Evolutionary conservation across 192 early-diverging fungal genomes (phyloP), one percentile per base, ranked within the genome.

Genomic region (Mortierella antarctica): DNA sequence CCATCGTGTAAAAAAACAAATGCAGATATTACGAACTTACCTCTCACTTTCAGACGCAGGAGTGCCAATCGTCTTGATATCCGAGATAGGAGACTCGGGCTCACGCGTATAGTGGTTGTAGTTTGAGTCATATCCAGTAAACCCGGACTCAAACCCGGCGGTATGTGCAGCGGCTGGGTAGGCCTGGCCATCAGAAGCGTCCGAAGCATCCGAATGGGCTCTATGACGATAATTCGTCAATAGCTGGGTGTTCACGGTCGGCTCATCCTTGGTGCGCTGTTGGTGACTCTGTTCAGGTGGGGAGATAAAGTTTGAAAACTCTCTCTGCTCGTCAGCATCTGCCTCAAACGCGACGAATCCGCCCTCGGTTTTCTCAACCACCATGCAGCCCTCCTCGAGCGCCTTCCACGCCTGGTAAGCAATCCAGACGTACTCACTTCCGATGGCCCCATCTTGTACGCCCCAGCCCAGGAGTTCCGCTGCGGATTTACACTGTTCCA

Each of bases 381-480:
- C 66, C n/a, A 89, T 87, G 52, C 92, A 84, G 17, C 78, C 76
- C 55, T 89, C 84, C 71, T 94, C 93, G 15, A 93, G 67, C 57
- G 83, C 75, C 61, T 86, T 90, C 90, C 90, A 94, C 11, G 84
- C 76, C 2, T 74, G 71, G 57, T 91, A 87, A 6, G 86, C 83
- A 51, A 93, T 83, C 75, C 89, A 92, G n/a, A 93, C 77, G 64
- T 87, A 85, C 51, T 85, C 85, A 46, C 79, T 73, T 17, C 92
- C 93, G 2, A 92, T 56, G 7, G 62, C 82, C n/a, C 85, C 87
- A 46, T 89, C 76, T 47, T 63, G 81, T 62, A 60, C 70, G 83
- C 18, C 61, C 80, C 91, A 92, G 86, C 12, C 70, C 71, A 82
- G 55, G 7, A 20, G 18, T 7, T 41, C 47, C 0, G 49, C 65